Evolutionary conservation across 148 eudicot species (phyloP).

Genomic region (Suaeda aralocaspica): DNA sequence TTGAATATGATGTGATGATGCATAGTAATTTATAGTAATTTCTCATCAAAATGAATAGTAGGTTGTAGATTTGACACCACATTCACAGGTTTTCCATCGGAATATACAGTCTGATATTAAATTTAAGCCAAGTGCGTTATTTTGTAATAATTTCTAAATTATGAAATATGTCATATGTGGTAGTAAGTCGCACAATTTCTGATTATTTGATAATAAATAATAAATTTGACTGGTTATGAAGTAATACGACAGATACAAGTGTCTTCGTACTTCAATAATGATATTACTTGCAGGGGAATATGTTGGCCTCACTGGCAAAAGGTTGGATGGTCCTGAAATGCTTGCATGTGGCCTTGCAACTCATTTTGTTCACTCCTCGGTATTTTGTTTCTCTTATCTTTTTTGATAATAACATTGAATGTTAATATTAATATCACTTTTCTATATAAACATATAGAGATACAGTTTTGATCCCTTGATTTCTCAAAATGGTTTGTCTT

Average conservation of each 20-base stretch:
- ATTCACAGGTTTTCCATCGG: no score
- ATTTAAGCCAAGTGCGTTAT: no score
- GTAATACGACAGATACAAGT: neutral
- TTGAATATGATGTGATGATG: no score
- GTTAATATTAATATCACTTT: neutral
- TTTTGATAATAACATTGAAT: neutral
- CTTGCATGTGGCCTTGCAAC: conserved; percentile 98
- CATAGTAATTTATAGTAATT: no score
- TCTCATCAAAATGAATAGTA: no score
- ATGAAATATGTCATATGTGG: no score
- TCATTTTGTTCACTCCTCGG: conserved; percentile 75
- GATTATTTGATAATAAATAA: no score
- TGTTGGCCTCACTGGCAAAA: conserved; percentile 73
- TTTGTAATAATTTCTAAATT: no score
- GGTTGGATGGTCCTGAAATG: conserved; percentile 98
- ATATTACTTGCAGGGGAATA: conserved; percentile 64
- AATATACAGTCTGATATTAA: no score
- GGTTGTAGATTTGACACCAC: no score
- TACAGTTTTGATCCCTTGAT: neutral
- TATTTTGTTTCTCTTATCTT: conserved; percentile 27
- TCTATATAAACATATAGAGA: neutral
- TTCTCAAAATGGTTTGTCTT: neutral
- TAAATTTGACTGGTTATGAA: no score
- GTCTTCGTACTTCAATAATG: neutral
- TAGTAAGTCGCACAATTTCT: no score